Evolutionary conservation across 768 basidiomycete species (phyloP), one percentile per base, ranked within the genome.

Genomic region (Kwoniella botswanensis): DNA sequence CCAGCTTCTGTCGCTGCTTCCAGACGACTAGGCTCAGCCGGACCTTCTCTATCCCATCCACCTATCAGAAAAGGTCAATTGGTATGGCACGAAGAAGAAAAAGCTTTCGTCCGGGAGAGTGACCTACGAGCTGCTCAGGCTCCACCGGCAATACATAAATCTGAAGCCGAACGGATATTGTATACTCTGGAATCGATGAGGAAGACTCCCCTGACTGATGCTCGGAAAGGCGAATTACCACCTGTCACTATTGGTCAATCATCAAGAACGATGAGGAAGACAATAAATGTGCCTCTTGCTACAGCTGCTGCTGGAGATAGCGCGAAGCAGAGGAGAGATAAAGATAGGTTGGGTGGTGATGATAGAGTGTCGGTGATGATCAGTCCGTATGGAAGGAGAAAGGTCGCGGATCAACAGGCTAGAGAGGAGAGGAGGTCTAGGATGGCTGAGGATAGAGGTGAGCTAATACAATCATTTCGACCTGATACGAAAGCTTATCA

Each of bases 81-180:
- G 62, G 78, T 81, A 13, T 81, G 78, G 78, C 61, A 70, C 35
- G 71, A 77, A 53, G 71, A 68, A 12, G 75, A 77, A 22, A 74
- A 76, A 63, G 80, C 78, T 13, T 81, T 81, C 58, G 76, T 79
- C 5, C 29, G 80, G 22, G 78, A 79, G 61, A 75, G 72, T 58
- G 76, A 79, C 13, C 61, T 81, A 1, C 54, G 63, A 66, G 71
- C 70, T 73, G 76, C 68, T n/a, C 67, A 76, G 26, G 50, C 71
- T 7, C 67, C 77, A 15, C 70, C 64, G 26, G 67, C 72, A 1
- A 67, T 75, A 9, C 71, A 72, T 42, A 60, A 71, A 46, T 77
- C 73, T 59, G 78, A 81, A 68, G 80, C 80, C 11, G 80, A 81
- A 50, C 70, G 78, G 11, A 81, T 81, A 44, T 71, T 81, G 22